Evolutionary conservation across 352 stramenopile genomes (phyloP).

Genomic region (Elongisporangium prolatum): DNA sequence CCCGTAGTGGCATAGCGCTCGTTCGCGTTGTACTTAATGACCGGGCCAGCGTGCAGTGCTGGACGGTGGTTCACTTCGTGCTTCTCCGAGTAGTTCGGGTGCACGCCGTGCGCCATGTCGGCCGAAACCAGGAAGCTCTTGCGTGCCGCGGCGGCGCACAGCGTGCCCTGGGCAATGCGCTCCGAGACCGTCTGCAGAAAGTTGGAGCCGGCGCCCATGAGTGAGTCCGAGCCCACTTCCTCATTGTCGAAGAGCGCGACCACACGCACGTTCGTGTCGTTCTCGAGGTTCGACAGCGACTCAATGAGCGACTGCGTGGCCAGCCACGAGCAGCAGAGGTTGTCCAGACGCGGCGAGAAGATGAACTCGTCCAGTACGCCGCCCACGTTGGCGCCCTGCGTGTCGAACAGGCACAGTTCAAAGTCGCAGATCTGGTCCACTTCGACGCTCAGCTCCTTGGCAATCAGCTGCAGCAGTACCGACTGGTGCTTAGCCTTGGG

Average conservation of each 20-base stretch:
- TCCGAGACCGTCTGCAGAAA: constrained; percentile 67
- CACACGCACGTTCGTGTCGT: constrained; percentile 86
- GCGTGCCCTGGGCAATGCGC: constrained; percentile 52
- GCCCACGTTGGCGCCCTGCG: constrained; percentile 89
- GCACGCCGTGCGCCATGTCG: constrained; percentile 97
- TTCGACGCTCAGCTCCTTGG: constrained; percentile 84
- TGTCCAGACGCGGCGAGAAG: constrained; percentile 95
- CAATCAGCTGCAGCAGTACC: constrained; percentile 90
- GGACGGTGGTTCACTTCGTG: constrained; percentile 94
- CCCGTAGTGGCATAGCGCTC: constrained; percentile 96
- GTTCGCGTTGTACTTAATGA: constrained; percentile 99
- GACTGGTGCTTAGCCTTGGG: constrained; percentile 87
- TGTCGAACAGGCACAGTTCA: constrained; percentile 96
- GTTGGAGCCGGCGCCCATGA: constrained; percentile 81
- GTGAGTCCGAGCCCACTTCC: constrained; percentile 92
- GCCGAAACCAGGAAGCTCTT: constrained; percentile 89
- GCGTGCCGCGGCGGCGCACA: constrained; percentile 43
- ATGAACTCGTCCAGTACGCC: constrained; percentile 95
- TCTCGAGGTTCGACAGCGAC: constrained; percentile 60
- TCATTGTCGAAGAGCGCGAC: constrained; percentile 98
- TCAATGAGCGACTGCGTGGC: constrained; percentile 81
- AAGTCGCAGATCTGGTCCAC: constrained; percentile 94
- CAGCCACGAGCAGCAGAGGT: constrained; percentile 95
- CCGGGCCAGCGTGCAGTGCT: constrained; percentile 90
- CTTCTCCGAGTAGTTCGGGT: constrained; percentile 97